These are phyloP conservation scores for Colletotrichum gigasporum DNA, from an alignment of 2,329 filamentous ascomycete genomes.

Conservation along the genomic window DNA sequence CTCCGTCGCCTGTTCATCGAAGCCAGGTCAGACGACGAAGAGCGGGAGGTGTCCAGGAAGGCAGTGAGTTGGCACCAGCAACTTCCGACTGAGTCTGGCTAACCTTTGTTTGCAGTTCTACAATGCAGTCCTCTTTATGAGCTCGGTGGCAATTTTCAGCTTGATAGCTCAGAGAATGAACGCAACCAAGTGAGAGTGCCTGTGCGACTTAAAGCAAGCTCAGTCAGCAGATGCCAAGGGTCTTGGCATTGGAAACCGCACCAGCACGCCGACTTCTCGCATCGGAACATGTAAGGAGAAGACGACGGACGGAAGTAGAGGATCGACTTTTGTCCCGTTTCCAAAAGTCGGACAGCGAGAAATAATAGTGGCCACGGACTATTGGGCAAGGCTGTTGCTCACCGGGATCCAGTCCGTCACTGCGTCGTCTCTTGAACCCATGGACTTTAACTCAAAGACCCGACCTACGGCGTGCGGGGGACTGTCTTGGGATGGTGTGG, in stretches of 20 bases:
- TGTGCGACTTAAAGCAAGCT: neutral
- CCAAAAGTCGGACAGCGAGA: no score
- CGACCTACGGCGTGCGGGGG: no score
- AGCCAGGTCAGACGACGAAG: constrained; percentile 90
- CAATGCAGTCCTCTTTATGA: constrained; percentile 96
- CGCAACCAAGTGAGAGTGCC: constrained; percentile 43
- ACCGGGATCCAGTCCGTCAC: no score
- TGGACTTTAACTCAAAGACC: no score
- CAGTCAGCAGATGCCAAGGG: neutral
- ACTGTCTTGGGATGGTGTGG: no score
- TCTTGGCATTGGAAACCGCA: neutral
- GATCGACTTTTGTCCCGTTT: no score
- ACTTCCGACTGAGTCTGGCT: neutral
- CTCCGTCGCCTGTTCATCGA: constrained; percentile 96
- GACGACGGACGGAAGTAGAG: no score
- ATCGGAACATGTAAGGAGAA: no score
- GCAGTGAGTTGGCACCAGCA: constrained; percentile 69
- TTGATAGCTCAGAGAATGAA: constrained; percentile 90
- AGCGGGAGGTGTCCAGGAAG: constrained; percentile 91
- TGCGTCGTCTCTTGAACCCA: no score
- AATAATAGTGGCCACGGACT: no score
- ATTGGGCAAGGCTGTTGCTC: no score
- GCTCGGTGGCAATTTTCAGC: constrained; percentile 93
- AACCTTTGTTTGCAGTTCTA: constrained; percentile 79
- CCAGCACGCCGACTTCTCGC: neutral